Evolutionary conservation across 768 basidiomycete genomes (phyloP), one percentile per base, ranked within the genome.

Genomic region (Daedaleopsis nitida): DNA sequence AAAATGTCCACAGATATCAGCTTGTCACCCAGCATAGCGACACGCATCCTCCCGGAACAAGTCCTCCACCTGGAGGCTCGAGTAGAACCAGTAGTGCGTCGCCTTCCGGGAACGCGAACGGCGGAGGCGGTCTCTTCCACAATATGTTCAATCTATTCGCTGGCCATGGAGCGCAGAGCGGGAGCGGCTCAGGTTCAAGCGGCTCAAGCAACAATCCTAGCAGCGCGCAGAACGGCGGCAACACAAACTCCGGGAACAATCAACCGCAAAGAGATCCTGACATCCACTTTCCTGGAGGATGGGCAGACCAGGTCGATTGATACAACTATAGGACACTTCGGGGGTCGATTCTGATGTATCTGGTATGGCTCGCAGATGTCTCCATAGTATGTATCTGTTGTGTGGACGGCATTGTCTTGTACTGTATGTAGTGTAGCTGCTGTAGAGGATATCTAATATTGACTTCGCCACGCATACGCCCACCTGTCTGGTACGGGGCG

Each of bases 11-110:
- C 17, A 91, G 89, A 65, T 77, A 84, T 69, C 85, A 88, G 49
- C 76, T 92, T 3, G 75, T 91, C 13, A 80, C 88, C 21, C 90
- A 92, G 68, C 88, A 89, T 7, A 73, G 74, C 38, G 75, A 32
- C 27, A 32, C 75, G 43, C 71, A 74, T 27, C 12, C 65, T 0
- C 59, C 66, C 1, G 67, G 63, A 39, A 34, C 68, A 16, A 57
- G 66, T 1, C 58, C 65, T 16, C 65, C 66, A 19, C 53, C 16
- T 1, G 52, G 59, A 6, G 49, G 58, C 3, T 45, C 62, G 5
- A 56, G 57, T 14, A 34, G 34, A n/a, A 50, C 59, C 3, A 24
- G 38, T 19, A 39, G 43, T 17, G 34, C 58, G 32, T 50, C 60
- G 1, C 27, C 55, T 4, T 37, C 58, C 14, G 48, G 48, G 13